Evolutionary conservation across 1,139 yeast species (phyloP).

Genomic region (Pichia sp.): DNA sequence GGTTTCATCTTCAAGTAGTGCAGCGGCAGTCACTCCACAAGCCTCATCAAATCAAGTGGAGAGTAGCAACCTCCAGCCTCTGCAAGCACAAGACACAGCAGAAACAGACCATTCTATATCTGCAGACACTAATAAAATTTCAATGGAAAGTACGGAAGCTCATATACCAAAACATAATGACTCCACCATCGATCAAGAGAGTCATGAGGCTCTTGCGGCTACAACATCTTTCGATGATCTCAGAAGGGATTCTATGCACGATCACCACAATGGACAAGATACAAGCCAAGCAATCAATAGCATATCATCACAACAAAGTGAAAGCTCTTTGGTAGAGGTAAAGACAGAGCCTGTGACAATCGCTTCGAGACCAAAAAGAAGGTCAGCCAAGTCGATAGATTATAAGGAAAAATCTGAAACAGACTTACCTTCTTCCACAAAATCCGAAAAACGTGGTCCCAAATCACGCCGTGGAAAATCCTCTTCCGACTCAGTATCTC

Average conservation of each 20-base stretch:
- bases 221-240: too few species aligned
- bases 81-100: neutral
- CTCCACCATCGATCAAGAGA: neutral
- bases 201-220: neutral
- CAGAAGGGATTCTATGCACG: neutral
- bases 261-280: neutral
- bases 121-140: neutral
- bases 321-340: neutral
- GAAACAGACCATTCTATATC: neutral
- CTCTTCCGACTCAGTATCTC: conserved; percentile 9
- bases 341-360: conserved; percentile 7
- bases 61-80: neutral
- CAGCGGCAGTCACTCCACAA: neutral
- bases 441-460: conserved; percentile 4
- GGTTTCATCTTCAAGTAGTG: neutral
- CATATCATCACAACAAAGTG: neutral
- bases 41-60: neutral
- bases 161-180: neutral
- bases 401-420: conserved; percentile 33
- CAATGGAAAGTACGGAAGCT: neutral
- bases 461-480: conserved; percentile 14
- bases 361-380: conserved; percentile 29
- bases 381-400: conserved; percentile 30
- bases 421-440: conserved; percentile 20
- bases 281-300: neutral